Percentiles rank a stretch among this genome's conserved stretches.
Conservation (phyloP, 306 rosid species). For the Cicer cuneatum region DNA sequence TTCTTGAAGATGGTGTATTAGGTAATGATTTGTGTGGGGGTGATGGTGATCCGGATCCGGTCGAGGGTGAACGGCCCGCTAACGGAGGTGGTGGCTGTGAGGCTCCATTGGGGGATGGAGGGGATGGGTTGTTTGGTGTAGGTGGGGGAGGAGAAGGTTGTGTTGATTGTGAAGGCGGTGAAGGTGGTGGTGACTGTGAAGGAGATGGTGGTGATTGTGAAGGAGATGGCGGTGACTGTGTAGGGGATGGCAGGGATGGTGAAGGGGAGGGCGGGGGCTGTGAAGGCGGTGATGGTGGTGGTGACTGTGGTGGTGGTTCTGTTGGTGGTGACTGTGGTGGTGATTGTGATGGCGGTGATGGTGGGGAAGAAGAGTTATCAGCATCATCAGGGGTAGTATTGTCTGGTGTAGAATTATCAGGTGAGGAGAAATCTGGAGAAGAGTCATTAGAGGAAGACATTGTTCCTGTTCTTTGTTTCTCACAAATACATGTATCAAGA, state of each 20-base stretch:
- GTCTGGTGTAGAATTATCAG: constrained; percentile 33
- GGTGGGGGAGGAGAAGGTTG: constrained; percentile 50
- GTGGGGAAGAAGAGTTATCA: constrained; percentile 21
- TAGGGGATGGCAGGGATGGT: background rate
- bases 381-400: constrained; percentile 35
- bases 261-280: constrained; percentile 1
- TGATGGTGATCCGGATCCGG: constrained; percentile 6
- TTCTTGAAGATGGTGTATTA: background rate
- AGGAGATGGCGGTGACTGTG: constrained; percentile 32
- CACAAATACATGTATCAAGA: constrained; percentile 44
- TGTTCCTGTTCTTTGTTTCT: constrained; percentile 24
- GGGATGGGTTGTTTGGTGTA: constrained; percentile 21
- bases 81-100: constrained; percentile 28
- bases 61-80: constrained; percentile 9
- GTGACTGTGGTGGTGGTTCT: constrained; percentile 10
- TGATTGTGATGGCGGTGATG: background rate
- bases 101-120: constrained; percentile 33
- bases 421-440: constrained; percentile 37
- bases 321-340: background rate
- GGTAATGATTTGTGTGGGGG: constrained; percentile 32
- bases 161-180: constrained; percentile 27
- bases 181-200: constrained; percentile 4
- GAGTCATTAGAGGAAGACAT: constrained; percentile 47
- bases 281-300: constrained; percentile 11
- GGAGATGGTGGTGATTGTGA: constrained; percentile 15